Evolutionary conservation across 2,329 filamentous ascomycete species (phyloP).

Genomic region (Fusarium redolens): DNA sequence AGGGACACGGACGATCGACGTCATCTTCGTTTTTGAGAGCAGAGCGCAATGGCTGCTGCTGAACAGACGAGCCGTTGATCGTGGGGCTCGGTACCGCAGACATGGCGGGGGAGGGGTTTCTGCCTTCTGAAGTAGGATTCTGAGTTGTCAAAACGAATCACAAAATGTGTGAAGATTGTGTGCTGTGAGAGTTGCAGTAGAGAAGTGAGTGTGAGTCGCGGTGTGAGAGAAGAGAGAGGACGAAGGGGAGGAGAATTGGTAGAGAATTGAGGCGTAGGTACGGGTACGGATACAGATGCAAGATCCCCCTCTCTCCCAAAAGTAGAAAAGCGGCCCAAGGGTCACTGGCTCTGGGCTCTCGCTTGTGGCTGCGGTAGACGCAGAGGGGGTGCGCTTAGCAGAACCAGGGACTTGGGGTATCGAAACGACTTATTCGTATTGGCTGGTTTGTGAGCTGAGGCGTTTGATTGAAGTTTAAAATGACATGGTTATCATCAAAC

Average conservation of each 20-base stretch:
- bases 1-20: constrained; percentile 50
- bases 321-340: constrained; percentile 34
- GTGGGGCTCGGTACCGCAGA: constrained; percentile 42
- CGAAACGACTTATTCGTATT: constrained; percentile 33
- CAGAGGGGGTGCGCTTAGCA: constrained; percentile 39
- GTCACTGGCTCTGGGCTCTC: constrained; percentile 19
- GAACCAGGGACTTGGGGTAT: constrained; percentile 32
- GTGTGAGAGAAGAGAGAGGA: constrained; percentile 19
- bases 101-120: constrained; percentile 38
- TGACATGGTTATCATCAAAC: constrained; percentile 14
- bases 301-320: constrained; percentile 36
- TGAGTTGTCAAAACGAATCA: background rate
- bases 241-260: constrained; percentile 14
- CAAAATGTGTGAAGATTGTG: background rate
- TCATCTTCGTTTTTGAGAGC: constrained; percentile 60
- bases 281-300: constrained; percentile 33
- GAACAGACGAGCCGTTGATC: constrained; percentile 32
- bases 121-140: background rate
- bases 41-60: constrained; percentile 52
- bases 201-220: constrained; percentile 5
- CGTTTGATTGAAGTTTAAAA: constrained; percentile 25
- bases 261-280: constrained; percentile 34
- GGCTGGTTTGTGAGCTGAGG: constrained; percentile 23
- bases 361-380: constrained; percentile 19
- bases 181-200: background rate